Conservation (phyloP, 495 filamentous ascomycete genomes). For the Penicillium desertorum region DNA sequence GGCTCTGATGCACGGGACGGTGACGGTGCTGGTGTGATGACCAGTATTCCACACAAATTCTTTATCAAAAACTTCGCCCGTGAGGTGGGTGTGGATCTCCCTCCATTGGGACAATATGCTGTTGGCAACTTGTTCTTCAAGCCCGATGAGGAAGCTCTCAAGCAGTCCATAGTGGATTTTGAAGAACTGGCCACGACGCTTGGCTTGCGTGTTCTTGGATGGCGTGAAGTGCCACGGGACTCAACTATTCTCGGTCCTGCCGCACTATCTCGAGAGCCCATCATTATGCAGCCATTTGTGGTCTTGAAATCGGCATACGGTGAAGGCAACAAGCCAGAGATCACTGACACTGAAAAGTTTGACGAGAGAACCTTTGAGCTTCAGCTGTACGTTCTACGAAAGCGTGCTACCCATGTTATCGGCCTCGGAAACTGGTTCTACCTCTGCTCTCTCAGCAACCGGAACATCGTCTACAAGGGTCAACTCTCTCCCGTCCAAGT, state of each 20-base stretch:
- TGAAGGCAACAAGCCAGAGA: constrained; percentile 75
- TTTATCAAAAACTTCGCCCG: constrained; percentile 98
- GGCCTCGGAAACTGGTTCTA: constrained; percentile 99
- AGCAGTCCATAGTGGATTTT: constrained; percentile 84
- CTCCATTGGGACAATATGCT: constrained; percentile 89
- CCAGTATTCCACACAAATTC: constrained; percentile 97
- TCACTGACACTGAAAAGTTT: constrained; percentile 74
- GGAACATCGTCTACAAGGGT: constrained; percentile 99
- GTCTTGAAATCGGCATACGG: constrained; percentile 87
- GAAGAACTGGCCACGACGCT: constrained; percentile 87
- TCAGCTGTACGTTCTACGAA: constrained; percentile 91
- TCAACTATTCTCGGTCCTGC: constrained; percentile 91
- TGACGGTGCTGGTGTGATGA: constrained; percentile 99
- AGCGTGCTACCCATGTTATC: constrained; percentile 90
- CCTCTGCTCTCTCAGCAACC: constrained; percentile 94
- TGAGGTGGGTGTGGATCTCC: constrained; percentile 81
- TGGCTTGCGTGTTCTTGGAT: constrained; percentile 88
- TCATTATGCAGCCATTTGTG: constrained; percentile 93
- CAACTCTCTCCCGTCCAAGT: constrained; percentile 95
- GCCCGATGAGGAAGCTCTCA: constrained; percentile 82
- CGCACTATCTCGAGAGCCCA: constrained; percentile 89
- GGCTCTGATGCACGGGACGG: constrained; percentile 97
- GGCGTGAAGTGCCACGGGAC: constrained; percentile 93
- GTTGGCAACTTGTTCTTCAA: constrained; percentile 99
- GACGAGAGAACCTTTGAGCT: constrained; percentile 86